Percentiles rank a stretch among this genome's conserved stretches.
Evolutionary conservation across 805 yeast genomes (phyloP).

Genomic region (Lipomyces oligophaga): DNA sequence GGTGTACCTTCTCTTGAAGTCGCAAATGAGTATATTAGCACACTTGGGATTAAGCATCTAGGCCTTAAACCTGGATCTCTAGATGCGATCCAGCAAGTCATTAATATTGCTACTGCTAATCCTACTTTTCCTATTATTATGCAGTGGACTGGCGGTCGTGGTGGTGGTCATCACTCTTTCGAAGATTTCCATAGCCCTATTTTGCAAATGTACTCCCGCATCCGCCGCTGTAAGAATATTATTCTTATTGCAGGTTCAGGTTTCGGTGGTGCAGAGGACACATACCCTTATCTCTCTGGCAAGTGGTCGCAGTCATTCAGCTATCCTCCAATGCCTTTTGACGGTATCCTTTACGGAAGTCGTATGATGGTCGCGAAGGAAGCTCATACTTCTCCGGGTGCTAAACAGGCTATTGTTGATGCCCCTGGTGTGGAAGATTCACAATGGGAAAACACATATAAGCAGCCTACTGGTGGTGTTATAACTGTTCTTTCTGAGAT

Average conservation of each 20-base stretch:
- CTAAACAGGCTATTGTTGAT: slow-evolving; percentile 84
- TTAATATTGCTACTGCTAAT: slow-evolving; percentile 89
- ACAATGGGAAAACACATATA: slow-evolving; percentile 92
- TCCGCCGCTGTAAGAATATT: slow-evolving; percentile 87
- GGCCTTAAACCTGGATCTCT: slow-evolving; percentile 98
- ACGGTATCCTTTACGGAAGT: slow-evolving; percentile 93
- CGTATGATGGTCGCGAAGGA: slow-evolving; percentile 97
- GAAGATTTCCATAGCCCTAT: slow-evolving; percentile 99
- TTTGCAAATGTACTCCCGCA: slow-evolving; percentile 89
- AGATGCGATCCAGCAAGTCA: slow-evolving; percentile 82
- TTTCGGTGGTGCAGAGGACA: slow-evolving; percentile 93
- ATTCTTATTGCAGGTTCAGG: slow-evolving; percentile 96
- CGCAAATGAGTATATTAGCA: slow-evolving; percentile 91
- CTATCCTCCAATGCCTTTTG: slow-evolving; percentile 98
- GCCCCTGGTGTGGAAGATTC: slow-evolving; percentile 86
- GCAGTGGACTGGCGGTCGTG: slow-evolving; percentile 99
- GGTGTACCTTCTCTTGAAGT: slow-evolving; percentile 99
- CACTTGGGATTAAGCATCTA: slow-evolving; percentile 86
- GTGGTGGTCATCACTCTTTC: slow-evolving; percentile 99
- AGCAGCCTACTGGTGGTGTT: slow-evolving; percentile 94
- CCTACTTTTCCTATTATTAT: slow-evolving; percentile 94
- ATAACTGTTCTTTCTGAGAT: slow-evolving; percentile 95
- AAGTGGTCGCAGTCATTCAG: slow-evolving; percentile 83
- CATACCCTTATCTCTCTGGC: slow-evolving; percentile 97
- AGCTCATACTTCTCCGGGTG: slow-evolving; percentile 88